Base-by-base conservation (phyloP, 768 basidiomycete species). In the Lepiota brunneoincarnata region DNA sequence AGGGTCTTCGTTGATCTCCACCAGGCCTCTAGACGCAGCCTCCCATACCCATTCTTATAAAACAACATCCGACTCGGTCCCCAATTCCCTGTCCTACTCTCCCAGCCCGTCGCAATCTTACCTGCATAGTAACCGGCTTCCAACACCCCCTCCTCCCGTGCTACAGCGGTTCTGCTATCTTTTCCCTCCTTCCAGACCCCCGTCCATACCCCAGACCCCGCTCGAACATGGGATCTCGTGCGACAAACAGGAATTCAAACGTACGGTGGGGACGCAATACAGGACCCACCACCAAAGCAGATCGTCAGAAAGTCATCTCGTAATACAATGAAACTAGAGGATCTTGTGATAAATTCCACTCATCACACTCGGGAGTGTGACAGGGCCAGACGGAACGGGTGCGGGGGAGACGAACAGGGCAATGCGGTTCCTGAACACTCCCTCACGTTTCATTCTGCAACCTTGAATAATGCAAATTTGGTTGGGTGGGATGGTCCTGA, bases 401-500 rank as follows among this genome's bases (percentile, higher is more conserved):
- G 23, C n/a, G 17, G 20, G 45, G 17, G 14, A 1, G 45, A 23
- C 20, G 26, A 46, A 20, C n/a, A n/a, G n/a, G n/a, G 2, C 14
- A 4, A 39, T 35, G 6, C 6, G 15, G 15, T 39, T n/a, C 20
- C 50, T 3, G 28, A 18, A 21, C 40, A 34, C 23, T 18, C 40
- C 12, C 20, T 41, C 6, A 20, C 35, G 4, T 51, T 57, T 34
- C 48, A 48, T 20, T 57, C 58, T 18, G 64, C 69, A 20, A 60
- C 61, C 2, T 51, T 55, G 0, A 72, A 76, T 54, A 62, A n/a
- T n/a, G n/a, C 66, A 1, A 66, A 72, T 21, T 64, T 70, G 58
- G 78, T 83, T 6, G 68, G 63, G 9, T 85, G 81, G 81, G 79
- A 81, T 60, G 81, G 79, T 0, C 75, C 78, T 0, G 62, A 78